Base-by-base conservation (phyloP, 139 green algal species). In the Yamagishiella unicocca region DNA sequence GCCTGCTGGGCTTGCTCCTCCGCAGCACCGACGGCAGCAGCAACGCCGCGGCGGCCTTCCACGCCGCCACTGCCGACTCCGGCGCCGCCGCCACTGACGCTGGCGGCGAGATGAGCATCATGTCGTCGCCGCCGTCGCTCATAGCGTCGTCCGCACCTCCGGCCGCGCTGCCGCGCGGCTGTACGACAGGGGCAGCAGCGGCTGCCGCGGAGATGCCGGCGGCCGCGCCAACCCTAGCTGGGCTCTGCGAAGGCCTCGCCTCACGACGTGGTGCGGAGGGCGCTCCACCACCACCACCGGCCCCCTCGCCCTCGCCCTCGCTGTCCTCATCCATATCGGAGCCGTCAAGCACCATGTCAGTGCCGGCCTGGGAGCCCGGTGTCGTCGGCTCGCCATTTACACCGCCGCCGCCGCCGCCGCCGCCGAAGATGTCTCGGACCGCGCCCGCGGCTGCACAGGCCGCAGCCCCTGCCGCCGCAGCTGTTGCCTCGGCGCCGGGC, bases 51-150 rank as follows among this genome's bases (percentile, higher is more conserved):
- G 66, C 35, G 87, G 46, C 74, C 22, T 58, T 93, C 31, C 10
- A 85, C 93, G 58, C 29, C 53, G 94, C 46, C 35, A 79, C 17
- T 46, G 92, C 33, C 9, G 83, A 93, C 38, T 25, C 71, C 46
- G 27, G 33, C 40, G 24, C 12, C 75, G 22, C 24, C 25, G 37
- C 72, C 8, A 7, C 22, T 4, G 72, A 31, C 5, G 45, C 27
- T 4, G 77, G 37, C 19, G 77, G 42, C 25, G 24, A 62, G 25
- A 67, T 46, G 0, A 84, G 25, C 77, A 84, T 84, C 54, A 84
- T 84, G 58, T 84, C 77, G 58, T 55, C 73, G 3, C 9, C 42
- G 45, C 17, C 72, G 35, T 70, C 75, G 37, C 53, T 68, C 75
- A 82, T 50, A 17, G n/a, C 55, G 27, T 70, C 25, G 25, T 58